Percentiles rank a stretch among this genome's conserved stretches.
These are phyloP conservation scores for Didymella arachidicola DNA, from an alignment of 2,329 filamentous ascomycete species.

Conservation along the genomic window DNA sequence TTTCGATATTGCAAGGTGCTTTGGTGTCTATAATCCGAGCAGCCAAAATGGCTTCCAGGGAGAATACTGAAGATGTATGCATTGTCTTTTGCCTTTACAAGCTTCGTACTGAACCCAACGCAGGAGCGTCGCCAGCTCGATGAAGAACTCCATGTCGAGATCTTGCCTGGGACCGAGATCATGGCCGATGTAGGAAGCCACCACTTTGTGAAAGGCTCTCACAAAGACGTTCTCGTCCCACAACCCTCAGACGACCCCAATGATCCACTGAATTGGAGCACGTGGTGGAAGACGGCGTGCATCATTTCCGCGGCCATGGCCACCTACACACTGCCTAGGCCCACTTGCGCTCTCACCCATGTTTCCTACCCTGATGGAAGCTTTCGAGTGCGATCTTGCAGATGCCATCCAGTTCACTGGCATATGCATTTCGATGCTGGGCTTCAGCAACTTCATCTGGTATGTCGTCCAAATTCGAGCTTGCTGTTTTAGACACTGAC, in stretches of 20 bases:
- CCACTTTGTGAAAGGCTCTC: slow-evolving; percentile 66
- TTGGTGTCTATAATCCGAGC: background rate
- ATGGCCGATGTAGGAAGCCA: slow-evolving; percentile 68
- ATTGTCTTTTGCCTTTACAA: background rate
- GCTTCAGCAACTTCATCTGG: slow-evolving; percentile 69
- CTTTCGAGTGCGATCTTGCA: slow-evolving; percentile 62
- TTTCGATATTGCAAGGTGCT: slow-evolving; percentile 1
- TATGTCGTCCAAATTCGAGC: slow-evolving; percentile 26
- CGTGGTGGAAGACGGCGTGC: slow-evolving; percentile 58
- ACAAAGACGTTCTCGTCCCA: slow-evolving; percentile 60
- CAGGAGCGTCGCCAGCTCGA: slow-evolving; percentile 59
- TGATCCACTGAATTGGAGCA: slow-evolving; percentile 64
- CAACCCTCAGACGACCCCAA: slow-evolving; percentile 61
- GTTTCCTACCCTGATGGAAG: slow-evolving; percentile 65
- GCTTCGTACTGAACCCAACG: background rate
- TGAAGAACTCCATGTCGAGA: slow-evolving; percentile 61
- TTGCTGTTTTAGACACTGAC: background rate
- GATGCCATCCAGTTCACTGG: slow-evolving; percentile 66
- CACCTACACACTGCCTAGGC: slow-evolving; percentile 61
- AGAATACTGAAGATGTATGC: slow-evolving; percentile 15
- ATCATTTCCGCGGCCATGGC: slow-evolving; percentile 58
- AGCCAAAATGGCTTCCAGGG: slow-evolving; percentile 16
- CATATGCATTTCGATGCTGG: slow-evolving; percentile 63
- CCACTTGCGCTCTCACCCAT: slow-evolving; percentile 65
- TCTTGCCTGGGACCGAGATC: slow-evolving; percentile 66